These are phyloP conservation scores for Aquilaria agallochum DNA, from an alignment of 441 rosid genomes.

Conservation along the genomic window DNA sequence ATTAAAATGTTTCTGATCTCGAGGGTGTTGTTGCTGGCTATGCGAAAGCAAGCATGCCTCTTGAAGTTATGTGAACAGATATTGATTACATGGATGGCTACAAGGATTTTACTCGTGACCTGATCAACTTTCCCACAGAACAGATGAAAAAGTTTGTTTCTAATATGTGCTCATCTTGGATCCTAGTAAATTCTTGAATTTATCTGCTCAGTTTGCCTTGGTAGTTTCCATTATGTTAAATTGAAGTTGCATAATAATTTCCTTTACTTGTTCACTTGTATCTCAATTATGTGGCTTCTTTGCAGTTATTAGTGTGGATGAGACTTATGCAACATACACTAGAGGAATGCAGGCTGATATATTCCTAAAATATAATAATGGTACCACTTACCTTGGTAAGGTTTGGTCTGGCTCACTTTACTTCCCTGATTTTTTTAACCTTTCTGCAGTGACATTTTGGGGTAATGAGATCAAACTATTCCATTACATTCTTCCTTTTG, in stretches of 20 bases:
- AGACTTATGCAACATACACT: constrained; percentile 35
- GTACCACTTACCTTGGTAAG: constrained; percentile 51
- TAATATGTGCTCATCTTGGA: constrained; percentile 64
- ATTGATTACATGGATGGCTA: constrained; percentile 77
- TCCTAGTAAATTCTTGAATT: constrained; percentile 40
- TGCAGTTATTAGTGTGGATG: constrained; percentile 52
- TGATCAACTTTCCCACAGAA: constrained; percentile 50
- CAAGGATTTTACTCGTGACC: constrained; percentile 76
- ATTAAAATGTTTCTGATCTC: constrained; percentile 50
- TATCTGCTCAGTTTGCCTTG: neutral
- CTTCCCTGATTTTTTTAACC: constrained; percentile 70
- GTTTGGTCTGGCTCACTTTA: constrained; percentile 78
- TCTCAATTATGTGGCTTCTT: neutral
- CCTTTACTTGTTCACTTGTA: neutral
- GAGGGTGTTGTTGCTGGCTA: constrained; percentile 66
- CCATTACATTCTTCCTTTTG: constrained; percentile 38
- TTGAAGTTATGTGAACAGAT: constrained; percentile 87
- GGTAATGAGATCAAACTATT: constrained; percentile 48
- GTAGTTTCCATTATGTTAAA: neutral
- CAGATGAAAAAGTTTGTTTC: constrained; percentile 49
- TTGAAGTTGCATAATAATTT: neutral
- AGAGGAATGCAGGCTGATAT: constrained; percentile 64
- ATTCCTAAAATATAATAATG: constrained; percentile 46
- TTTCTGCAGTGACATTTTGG: constrained; percentile 45
- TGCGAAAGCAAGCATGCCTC: constrained; percentile 65